phyloP scores from a whole-genome alignment of 805 yeast genomes.

The Kazachstania africana region DNA sequence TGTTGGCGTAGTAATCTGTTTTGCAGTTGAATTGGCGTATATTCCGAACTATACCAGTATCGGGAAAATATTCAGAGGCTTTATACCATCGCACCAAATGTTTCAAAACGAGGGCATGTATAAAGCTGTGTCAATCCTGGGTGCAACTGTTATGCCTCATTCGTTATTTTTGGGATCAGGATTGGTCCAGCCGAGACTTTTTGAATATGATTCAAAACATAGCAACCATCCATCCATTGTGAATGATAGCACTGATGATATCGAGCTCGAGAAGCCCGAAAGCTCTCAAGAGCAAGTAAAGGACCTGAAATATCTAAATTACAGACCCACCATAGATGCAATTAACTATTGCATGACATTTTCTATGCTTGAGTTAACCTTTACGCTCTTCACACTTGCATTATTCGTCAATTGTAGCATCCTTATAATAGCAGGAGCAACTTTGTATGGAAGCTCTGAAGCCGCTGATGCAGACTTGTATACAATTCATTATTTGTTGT shows the following conservation, averaged over 20 bases:
- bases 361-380: conserved; percentile 57
- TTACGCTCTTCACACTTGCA: conserved; percentile 70
- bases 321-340: conserved; percentile 64
- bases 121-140: conserved; percentile 69
- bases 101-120: conserved; percentile 55
- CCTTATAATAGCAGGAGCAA: conserved; percentile 69
- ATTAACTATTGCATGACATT: conserved; percentile 60
- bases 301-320: conserved; percentile 34
- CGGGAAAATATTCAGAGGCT: conserved; percentile 49
- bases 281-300: conserved; percentile 15
- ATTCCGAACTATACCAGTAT: conserved; percentile 36
- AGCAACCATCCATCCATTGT: conserved; percentile 31
- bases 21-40: conserved; percentile 57
- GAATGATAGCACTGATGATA: neutral
- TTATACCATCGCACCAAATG: conserved; percentile 44
- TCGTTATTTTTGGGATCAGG: conserved; percentile 80
- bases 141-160: conserved; percentile 95
- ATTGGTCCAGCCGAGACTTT: conserved; percentile 70
- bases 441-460: conserved; percentile 57
- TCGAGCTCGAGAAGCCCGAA: conserved; percentile 2
- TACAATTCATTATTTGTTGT: conserved; percentile 57
- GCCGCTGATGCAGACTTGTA: conserved; percentile 73
- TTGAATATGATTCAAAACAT: conserved; percentile 56
- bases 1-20: conserved; percentile 64
- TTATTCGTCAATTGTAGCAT: conserved; percentile 80